Percentiles rank a stretch among this genome's conserved stretches.
phyloP scores from a whole-genome alignment of 2,329 filamentous ascomycete genomes.

The Stachybotrys chlorohalonatus region DNA sequence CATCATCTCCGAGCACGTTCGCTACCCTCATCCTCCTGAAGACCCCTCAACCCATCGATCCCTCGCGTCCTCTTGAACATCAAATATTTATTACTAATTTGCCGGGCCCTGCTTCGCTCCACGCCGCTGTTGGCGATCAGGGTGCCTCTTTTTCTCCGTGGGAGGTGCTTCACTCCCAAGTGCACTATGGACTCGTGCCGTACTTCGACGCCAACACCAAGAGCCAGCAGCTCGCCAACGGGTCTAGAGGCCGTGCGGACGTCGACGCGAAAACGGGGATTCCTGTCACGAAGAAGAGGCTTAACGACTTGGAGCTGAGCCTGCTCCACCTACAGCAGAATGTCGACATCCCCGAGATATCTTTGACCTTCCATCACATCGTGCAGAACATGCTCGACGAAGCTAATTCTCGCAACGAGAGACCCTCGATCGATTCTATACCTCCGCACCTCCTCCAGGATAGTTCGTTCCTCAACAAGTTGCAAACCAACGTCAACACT shows the following conservation, averaged over 20 bases:
- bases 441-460: slow-evolving; percentile 70
- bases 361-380: slow-evolving; percentile 77
- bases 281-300: slow-evolving; percentile 92
- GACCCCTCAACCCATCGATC: slow-evolving; percentile 78
- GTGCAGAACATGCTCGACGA: slow-evolving; percentile 81
- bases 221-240: slow-evolving; percentile 58
- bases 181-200: slow-evolving; percentile 84
- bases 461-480: slow-evolving; percentile 83
- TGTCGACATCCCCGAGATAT: slow-evolving; percentile 90
- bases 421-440: slow-evolving; percentile 71
- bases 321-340: slow-evolving; percentile 92
- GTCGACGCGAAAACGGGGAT: slow-evolving; percentile 90
- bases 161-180: slow-evolving; percentile 83
- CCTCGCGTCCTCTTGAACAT: slow-evolving; percentile 68
- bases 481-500: slow-evolving; percentile 88
- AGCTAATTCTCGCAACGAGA: slow-evolving; percentile 55
- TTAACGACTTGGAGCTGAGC: slow-evolving; percentile 87
- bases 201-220: slow-evolving; percentile 97
- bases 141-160: slow-evolving; percentile 72
- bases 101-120: slow-evolving; percentile 67
- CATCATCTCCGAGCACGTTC: slow-evolving; percentile 68
- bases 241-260: slow-evolving; percentile 65
- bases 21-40: slow-evolving; percentile 87
- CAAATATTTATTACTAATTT: slow-evolving; percentile 93
- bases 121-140: slow-evolving; percentile 58